Evolutionary conservation across 1,139 yeast genomes (phyloP).

Genomic region (Candida sp.): DNA sequence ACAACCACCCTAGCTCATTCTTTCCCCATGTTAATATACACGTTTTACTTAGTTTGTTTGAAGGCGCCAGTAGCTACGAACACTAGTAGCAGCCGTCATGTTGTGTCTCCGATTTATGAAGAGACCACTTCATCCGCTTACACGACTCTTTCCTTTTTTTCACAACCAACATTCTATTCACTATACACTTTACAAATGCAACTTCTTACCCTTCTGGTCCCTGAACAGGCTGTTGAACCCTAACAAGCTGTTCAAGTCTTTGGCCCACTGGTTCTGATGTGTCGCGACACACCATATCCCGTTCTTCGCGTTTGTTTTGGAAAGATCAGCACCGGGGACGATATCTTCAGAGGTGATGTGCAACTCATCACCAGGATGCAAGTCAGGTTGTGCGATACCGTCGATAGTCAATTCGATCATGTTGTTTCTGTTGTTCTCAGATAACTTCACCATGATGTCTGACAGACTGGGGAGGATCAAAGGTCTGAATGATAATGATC

Average conservation of each 20-base stretch:
- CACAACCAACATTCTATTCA: not conserved
- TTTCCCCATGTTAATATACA: no score
- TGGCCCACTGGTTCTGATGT: constrained; percentile 88
- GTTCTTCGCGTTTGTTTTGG: constrained; percentile 48
- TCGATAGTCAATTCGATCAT: constrained; percentile 70
- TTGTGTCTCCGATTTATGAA: no score
- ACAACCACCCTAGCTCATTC: no score
- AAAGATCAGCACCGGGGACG: constrained; percentile 4
- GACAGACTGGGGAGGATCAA: constrained; percentile 76
- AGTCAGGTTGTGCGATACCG: constrained; percentile 74
- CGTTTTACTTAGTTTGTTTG: no score
- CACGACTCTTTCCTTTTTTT: not conserved
- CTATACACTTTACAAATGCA: constrained; percentile 9
- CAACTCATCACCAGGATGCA: constrained; percentile 79
- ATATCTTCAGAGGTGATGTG: constrained; percentile 50
- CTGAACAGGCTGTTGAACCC: constrained; percentile 89
- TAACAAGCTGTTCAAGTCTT: constrained; percentile 81
- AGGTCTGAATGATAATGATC: constrained; percentile 89
- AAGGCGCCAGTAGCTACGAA: no score
- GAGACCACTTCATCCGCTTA: no score
- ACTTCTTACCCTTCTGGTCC: constrained; percentile 17
- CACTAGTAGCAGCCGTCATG: no score
- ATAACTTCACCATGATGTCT: constrained; percentile 68
- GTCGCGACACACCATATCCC: constrained; percentile 94
- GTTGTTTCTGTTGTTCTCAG: constrained; percentile 47